Evolutionary conservation across 2,329 filamentous ascomycete genomes (phyloP), one percentile per base, ranked within the genome.

Genomic region (Fusarium succisae): DNA sequence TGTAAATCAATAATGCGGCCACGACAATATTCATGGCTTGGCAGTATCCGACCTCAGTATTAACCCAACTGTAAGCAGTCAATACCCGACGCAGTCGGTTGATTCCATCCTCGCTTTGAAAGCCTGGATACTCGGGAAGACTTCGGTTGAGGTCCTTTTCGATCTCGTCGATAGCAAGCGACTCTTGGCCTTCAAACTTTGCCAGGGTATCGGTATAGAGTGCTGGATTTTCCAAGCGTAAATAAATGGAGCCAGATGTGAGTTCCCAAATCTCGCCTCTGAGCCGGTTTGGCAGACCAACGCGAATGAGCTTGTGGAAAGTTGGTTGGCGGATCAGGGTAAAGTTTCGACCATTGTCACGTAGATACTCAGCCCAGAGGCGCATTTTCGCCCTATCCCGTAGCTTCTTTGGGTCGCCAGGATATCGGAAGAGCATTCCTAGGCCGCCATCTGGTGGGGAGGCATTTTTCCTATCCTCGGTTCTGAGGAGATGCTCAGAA

Each of bases 1-100:
- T 97, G 86, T 98, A 98, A 87, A 99, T 99, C 77, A 99, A 88
- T 66, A 99, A 86, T n/a, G 96, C 96, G 24, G 96, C 96, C 62
- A 98, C 96, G 39, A 99, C 96, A 77, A 99, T 99, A 82, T 99
- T 99, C 96, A 99, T 99, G 71, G 96, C 96, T 84, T 99, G 96
- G 82, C 96, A 99, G 83, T 99, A 99, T 75, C 96, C 96, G 63
- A 99, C 95, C 75, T 98, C 95, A 60, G 94, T 90, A 79, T 99
- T 96, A 55, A 92, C 94, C 96, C 96, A 99, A 84, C 95, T 98
- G 85, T 99, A 99, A 9, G 96, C 96, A 4, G 96, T 98, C 63
- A 99, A 87, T 43, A 99, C 96, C 66, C 96, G 90, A 68, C 96
- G 91, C 71, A 99, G 86, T 26, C 96, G 90, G 50, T 92, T 94